Conservation (phyloP, 352 stramenopile species). For the Phytophthora sp. region DNA sequence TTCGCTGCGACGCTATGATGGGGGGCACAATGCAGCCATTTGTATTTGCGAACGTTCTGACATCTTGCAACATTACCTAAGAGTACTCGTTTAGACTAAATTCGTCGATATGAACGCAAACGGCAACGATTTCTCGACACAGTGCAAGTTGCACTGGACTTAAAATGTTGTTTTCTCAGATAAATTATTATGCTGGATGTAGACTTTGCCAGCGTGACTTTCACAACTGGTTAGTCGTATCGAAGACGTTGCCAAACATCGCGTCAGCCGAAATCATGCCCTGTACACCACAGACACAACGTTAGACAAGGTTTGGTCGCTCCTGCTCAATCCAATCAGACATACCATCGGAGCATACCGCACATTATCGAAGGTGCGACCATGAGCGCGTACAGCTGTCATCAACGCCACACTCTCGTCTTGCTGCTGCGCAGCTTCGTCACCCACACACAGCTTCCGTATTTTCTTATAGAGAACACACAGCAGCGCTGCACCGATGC, state of each 20-base stretch:
- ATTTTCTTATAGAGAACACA: slow-evolving; percentile 39
- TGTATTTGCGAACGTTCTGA: slow-evolving; percentile 23
- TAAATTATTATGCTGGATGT: slow-evolving; percentile 1
- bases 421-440: slow-evolving; percentile 39
- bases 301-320: slow-evolving; percentile 11
- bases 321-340: neutral
- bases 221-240: slow-evolving; percentile 1
- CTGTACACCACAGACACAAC: slow-evolving; percentile 22
- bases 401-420: slow-evolving; percentile 55
- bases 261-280: slow-evolving; percentile 40
- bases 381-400: slow-evolving; percentile 51
- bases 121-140: neutral
- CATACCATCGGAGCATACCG: slow-evolving; percentile 56
- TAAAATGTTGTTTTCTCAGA: too few relatives aligned
- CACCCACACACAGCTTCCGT: slow-evolving; percentile 37
- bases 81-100: slow-evolving; percentile 1
- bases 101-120: neutral
- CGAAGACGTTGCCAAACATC: slow-evolving; percentile 22
- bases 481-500: slow-evolving; percentile 24
- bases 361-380: slow-evolving; percentile 42
- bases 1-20: slow-evolving; percentile 26
- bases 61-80: slow-evolving; percentile 19
- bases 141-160: neutral
- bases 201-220: slow-evolving; percentile 2
- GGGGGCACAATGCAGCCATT: slow-evolving; percentile 22